Base-by-base conservation (phyloP, 2,329 filamentous ascomycete genomes). In the Fusarium torulosum region DNA sequence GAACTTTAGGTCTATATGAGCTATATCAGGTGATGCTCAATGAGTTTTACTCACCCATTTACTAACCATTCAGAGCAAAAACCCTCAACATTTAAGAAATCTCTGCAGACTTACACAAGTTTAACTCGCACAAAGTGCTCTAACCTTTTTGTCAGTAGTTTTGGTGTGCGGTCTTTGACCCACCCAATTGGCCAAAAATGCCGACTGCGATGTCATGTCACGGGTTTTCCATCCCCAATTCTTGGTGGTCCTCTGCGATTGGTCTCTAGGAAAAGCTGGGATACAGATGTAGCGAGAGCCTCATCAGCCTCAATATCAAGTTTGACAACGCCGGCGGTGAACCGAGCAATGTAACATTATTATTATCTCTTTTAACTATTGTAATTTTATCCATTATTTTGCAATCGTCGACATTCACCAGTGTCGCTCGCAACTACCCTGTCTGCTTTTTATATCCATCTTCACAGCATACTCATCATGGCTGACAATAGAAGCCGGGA, bases 301-400 rank as follows among this genome's bases (percentile, higher is more conserved):
- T 69, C 51, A 68, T 66, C 50, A 65, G 53, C 62, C 42, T 63
- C 46, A 53, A 54, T 45, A 62, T 59, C 52, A 43, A 67, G 21
- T 43, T 57, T 21, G 49, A 53, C 52, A 31, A 44, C 31, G 4
- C 21, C 44, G 35, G 49, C 50, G 13, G 40, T 25, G 47, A 50
- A 53, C 47, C 53, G 50, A 46, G 52, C 53, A 58, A 67, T 74
- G 66, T 74, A 74, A 67, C 66, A 70, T 46, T 63, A 61, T 56
- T 59, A 44, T 37, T 35, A 56, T 20, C 23, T 17, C 21, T 14
- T 13, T n/a, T n/a, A 29, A 21, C 41, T 14, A 9, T 44, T 69
- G 9, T 67, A 67, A 53, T 67, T 15, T 33, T 13, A 59, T 21
- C 53, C 44, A 52, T 4, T 38, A 20, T 29, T 35, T 42, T 47